These are phyloP conservation scores for Barnettozyma salicaria DNA, from an alignment of 805 yeast species.

Conservation along the genomic window DNA sequence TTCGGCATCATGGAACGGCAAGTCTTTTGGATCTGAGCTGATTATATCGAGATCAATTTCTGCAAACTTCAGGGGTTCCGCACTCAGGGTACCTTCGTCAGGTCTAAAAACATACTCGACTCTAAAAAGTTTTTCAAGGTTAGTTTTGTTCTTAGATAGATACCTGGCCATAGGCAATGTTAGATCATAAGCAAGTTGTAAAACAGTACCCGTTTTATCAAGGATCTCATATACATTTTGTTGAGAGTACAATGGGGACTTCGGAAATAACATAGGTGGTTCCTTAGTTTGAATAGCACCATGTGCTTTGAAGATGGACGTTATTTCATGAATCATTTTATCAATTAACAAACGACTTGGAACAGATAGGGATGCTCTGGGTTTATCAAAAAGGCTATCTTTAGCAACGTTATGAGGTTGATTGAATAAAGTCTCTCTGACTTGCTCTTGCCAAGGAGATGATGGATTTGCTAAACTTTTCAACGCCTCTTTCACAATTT, in stretches of 20 bases:
- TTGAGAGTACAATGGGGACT: conserved; percentile 61
- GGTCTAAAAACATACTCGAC: conserved; percentile 81
- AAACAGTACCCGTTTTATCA: conserved; percentile 80
- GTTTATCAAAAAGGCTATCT: conserved; percentile 73
- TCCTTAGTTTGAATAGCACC: conserved; percentile 79
- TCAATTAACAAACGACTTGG: conserved; percentile 53
- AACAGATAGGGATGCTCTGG: conserved; percentile 25
- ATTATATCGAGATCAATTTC: conserved; percentile 83
- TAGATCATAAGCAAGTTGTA: conserved; percentile 85
- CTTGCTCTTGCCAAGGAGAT: conserved; percentile 92
- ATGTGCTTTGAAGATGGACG: conserved; percentile 63
- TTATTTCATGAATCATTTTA: conserved; percentile 54
- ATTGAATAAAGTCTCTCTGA: conserved; percentile 76
- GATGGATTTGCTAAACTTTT: conserved; percentile 82
- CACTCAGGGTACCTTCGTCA: conserved; percentile 42
- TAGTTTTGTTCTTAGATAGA: conserved; percentile 57
- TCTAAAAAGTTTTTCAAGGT: conserved; percentile 56
- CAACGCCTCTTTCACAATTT: conserved; percentile 81
- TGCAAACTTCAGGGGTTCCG: conserved; percentile 70
- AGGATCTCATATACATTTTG: conserved; percentile 69
- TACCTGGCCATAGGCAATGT: conserved; percentile 86
- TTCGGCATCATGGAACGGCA: conserved; percentile 77
- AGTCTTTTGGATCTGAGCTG: conserved; percentile 40
- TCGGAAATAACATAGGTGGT: conserved; percentile 72
- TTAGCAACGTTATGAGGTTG: conserved; percentile 82